Evolutionary conservation across 176 grass and related monocot genomes (phyloP).

Genomic region (Neostapfia colusana): DNA sequence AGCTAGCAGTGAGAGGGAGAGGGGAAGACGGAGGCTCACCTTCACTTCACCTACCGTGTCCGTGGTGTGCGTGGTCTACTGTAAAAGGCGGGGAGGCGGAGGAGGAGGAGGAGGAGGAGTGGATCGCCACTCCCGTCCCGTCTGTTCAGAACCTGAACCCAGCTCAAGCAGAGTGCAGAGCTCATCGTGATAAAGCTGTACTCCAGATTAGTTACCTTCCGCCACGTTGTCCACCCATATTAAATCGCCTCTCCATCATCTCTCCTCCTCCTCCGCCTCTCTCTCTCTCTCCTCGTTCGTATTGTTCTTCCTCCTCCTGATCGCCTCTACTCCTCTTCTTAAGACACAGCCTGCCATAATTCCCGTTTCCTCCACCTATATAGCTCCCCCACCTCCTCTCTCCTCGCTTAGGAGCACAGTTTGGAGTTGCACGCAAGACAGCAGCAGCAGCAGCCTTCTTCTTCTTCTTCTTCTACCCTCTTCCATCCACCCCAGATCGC

Average conservation of each 20-base stretch:
- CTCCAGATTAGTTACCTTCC: slow-evolving; percentile 38
- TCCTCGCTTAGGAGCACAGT: slow-evolving; percentile 30
- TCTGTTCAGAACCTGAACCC: too few species aligned
- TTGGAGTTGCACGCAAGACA: slow-evolving; percentile 27
- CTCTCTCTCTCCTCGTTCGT: neutral
- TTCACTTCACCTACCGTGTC: slow-evolving; percentile 78
- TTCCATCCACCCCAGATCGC: neutral
- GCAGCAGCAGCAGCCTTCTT: too few species aligned
- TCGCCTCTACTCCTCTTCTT: neutral
- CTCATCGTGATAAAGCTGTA: slow-evolving; percentile 9
- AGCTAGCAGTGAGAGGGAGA: slow-evolving; percentile 73
- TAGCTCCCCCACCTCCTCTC: slow-evolving; percentile 37
- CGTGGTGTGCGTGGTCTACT: too few species aligned
- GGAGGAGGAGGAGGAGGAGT: slow-evolving; percentile 30
- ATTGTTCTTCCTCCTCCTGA: neutral
- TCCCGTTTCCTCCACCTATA: slow-evolving; percentile 66
- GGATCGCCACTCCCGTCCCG: slow-evolving; percentile 40
- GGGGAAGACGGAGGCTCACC: too few species aligned
- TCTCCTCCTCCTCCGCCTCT: neutral
- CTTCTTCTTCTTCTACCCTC: neutral
- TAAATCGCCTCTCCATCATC: slow-evolving; percentile 19
- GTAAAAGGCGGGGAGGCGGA: too few species aligned
- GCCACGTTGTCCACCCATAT: slow-evolving; percentile 66
- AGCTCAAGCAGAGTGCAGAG: too few species aligned
- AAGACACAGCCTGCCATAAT: too few species aligned